phyloP scores from a whole-genome alignment of 2,329 filamentous ascomycete genomes.

The Xylaria hypoxylon region DNA sequence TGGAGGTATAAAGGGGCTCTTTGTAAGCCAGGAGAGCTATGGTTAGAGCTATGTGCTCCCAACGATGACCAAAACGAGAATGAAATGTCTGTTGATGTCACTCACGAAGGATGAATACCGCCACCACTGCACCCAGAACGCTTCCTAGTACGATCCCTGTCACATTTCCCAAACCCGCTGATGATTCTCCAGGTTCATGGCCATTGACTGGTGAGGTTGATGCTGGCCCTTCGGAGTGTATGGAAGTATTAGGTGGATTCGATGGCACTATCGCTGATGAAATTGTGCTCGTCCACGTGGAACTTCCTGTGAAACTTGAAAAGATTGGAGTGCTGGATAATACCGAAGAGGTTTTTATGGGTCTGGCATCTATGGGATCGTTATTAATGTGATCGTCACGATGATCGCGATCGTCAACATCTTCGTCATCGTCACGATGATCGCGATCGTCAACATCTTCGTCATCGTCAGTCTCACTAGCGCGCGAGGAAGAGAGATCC shows the following conservation, averaged over 20 bases:
- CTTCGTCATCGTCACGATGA: background rate
- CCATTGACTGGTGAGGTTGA: background rate
- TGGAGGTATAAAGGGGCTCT: background rate
- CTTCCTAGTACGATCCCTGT: background rate
- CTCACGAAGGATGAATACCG: background rate
- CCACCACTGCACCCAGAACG: background rate
- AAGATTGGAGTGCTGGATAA: no score
- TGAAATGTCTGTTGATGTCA: background rate
- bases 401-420: background rate
- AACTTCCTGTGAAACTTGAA: no score
- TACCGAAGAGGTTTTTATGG: no score
- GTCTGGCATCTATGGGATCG: no score
- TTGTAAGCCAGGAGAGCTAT: background rate
- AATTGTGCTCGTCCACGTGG: no score
- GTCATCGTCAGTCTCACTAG: no score
- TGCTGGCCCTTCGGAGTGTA: background rate
- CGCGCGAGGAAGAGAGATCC: no score
- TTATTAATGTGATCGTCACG: no score
- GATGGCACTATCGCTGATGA: background rate
- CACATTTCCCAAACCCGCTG: background rate
- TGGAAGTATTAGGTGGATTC: background rate
- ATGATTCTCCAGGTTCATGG: background rate
- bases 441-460: background rate
- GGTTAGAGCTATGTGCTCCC: background rate
- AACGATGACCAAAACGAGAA: background rate